Evolutionary conservation across 1,139 yeast genomes (phyloP).

Genomic region (Nakaseomyces kungkrabaensis): DNA sequence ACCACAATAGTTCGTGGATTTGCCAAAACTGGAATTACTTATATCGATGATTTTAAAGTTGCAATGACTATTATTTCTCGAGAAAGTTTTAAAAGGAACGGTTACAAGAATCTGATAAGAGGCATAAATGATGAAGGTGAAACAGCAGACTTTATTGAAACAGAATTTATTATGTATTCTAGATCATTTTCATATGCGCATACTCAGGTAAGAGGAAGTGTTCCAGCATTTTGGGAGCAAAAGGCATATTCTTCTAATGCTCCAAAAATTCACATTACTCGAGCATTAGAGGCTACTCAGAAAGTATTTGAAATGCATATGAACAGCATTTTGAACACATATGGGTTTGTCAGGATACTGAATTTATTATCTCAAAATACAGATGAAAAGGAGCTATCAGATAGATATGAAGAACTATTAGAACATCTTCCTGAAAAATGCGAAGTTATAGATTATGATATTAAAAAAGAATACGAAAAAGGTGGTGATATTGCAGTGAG

Average conservation of each 20-base stretch:
- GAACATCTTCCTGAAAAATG: conserved; percentile 23
- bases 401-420: conserved; percentile 46
- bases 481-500: conserved; percentile 83
- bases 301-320: conserved; percentile 84
- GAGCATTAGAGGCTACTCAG: conserved; percentile 87
- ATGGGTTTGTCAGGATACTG: conserved; percentile 80
- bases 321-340: conserved; percentile 53
- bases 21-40: conserved; percentile 62
- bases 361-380: conserved; percentile 74
- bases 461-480: conserved; percentile 82
- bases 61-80: conserved; percentile 73
- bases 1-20: conserved; percentile 93
- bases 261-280: conserved; percentile 77
- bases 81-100: conserved; percentile 94
- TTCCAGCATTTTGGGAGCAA: conserved; percentile 97
- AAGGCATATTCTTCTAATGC: conserved; percentile 63
- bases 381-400: conserved; percentile 64
- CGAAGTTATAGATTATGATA: conserved; percentile 74
- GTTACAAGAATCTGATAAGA: conserved; percentile 86
- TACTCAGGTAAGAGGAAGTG: conserved; percentile 85
- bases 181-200: conserved; percentile 58
- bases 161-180: conserved; percentile 67
- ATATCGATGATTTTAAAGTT: conserved; percentile 44
- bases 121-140: conserved; percentile 94
- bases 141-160: conserved; percentile 94